A percentile compares a stretch with the other conserved stretches of the same genome.
These are phyloP conservation scores for Neonectria ditissima DNA, from an alignment of 2,329 filamentous ascomycete species.

Conservation along the genomic window DNA sequence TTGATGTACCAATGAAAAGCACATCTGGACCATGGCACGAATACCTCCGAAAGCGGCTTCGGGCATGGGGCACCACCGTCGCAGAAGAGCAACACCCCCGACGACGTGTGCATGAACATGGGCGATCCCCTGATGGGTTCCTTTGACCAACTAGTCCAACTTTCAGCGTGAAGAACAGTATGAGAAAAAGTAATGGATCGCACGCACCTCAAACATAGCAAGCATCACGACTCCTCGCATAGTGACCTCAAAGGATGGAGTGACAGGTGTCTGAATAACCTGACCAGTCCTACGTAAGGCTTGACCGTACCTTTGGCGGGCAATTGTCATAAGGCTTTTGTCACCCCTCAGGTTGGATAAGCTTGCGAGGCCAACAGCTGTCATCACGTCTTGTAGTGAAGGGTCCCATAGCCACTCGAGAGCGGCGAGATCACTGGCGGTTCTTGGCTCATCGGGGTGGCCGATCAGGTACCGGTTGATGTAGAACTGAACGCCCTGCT, in stretches of 20 bases:
- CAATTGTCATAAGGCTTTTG: constrained; percentile 57
- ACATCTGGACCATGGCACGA: constrained; percentile 65
- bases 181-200: constrained; percentile 9
- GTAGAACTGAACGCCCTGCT: constrained; percentile 64
- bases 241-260: constrained; percentile 56
- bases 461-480: constrained; percentile 63
- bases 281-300: constrained; percentile 62
- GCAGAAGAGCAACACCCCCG: constrained; percentile 70
- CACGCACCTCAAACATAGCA: constrained; percentile 70
- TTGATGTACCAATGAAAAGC: constrained; percentile 65
- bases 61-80: constrained; percentile 56
- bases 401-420: constrained; percentile 54
- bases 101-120: constrained; percentile 69
- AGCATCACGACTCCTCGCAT: constrained; percentile 67
- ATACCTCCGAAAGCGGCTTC: constrained; percentile 57
- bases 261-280: constrained; percentile 52
- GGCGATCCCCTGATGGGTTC: constrained; percentile 58
- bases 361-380: constrained; percentile 69
- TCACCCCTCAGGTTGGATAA: constrained; percentile 66
- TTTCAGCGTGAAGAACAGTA: constrained; percentile 33
- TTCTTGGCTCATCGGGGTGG: constrained; percentile 62
- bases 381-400: constrained; percentile 61
- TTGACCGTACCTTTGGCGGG: constrained; percentile 65
- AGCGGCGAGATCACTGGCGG: constrained; percentile 51
- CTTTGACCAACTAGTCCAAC: constrained; percentile 56